Percentiles rank a stretch among this genome's conserved stretches.
Conservation (phyloP, 148 eudicot genomes). For the Chenopodium suecicum region DNA sequence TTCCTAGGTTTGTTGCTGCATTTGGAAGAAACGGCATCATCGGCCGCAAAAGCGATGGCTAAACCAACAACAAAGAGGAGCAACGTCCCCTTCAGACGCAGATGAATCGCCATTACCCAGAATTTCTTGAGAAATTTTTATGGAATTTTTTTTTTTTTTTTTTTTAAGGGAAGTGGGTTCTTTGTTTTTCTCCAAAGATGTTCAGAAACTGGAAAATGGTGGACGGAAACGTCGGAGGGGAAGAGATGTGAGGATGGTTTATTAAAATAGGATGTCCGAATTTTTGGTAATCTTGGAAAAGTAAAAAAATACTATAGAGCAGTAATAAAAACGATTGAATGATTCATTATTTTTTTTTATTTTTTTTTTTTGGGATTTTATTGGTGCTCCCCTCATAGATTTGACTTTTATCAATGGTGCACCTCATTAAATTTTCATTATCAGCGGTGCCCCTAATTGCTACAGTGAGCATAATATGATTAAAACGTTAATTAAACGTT, state of each 20-base stretch:
- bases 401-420: too few relatives aligned
- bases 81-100: not conserved
- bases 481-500: too few relatives aligned
- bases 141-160: not conserved
- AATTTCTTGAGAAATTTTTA: not conserved
- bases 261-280: not conserved
- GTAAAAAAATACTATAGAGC: too few relatives aligned
- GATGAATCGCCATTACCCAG: not conserved
- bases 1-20: not conserved
- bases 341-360: too few relatives aligned
- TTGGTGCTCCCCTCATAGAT: too few relatives aligned
- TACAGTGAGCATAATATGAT: too few relatives aligned
- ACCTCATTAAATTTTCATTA: too few relatives aligned
- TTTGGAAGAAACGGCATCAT: not conserved
- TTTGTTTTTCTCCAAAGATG: not conserved
- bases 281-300: not conserved
- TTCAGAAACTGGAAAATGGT: constrained; percentile 1
- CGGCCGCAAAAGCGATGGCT: not conserved
- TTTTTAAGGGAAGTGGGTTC: not conserved
- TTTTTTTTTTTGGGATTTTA: too few relatives aligned
- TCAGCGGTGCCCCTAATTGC: too few relatives aligned
- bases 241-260: not conserved
- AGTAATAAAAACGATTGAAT: too few relatives aligned
- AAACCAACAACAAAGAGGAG: not conserved
- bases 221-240: constrained; percentile 8